These are phyloP conservation scores for Ceratobasidium sp. DNA, from an alignment of 1,284 basidiomycete genomes.

Conservation along the genomic window DNA sequence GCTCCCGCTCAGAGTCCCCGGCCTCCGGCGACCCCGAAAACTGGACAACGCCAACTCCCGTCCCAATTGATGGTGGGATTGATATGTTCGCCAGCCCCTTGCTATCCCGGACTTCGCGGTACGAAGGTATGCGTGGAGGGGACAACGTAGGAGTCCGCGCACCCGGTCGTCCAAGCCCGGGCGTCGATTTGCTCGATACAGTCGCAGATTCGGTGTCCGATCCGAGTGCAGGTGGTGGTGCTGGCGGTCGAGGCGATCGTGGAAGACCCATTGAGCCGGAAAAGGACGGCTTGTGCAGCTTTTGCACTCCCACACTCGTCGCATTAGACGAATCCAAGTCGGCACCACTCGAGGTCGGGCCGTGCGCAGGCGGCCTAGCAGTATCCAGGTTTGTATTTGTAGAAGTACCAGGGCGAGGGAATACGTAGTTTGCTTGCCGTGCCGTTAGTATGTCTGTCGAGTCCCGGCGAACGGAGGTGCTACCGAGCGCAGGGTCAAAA, in stretches of 20 bases:
- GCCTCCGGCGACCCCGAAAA: conserved; percentile 18
- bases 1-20: neutral
- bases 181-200: neutral
- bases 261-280: conserved; percentile 44
- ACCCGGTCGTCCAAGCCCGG: neutral
- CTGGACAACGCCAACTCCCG: conserved; percentile 30
- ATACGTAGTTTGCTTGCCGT: conserved; percentile 68
- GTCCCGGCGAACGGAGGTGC: conserved; percentile 19
- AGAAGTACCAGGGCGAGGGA: conserved; percentile 60
- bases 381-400: conserved; percentile 17
- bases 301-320: neutral
- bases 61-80: conserved; percentile 22
- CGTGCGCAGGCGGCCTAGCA: neutral
- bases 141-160: conserved; percentile 7
- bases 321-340: conserved; percentile 34
- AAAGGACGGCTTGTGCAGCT: conserved; percentile 34
- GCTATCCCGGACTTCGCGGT: conserved; percentile 44
- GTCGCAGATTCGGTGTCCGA: conserved; percentile 9
- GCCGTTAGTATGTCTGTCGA: conserved; percentile 60
- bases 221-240: conserved; percentile 2
- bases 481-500: neutral
- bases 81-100: conserved; percentile 42
- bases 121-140: conserved; percentile 35
- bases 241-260: conserved; percentile 36
- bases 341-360: neutral